Base-by-base conservation (phyloP, 2,329 filamentous ascomycete species). In the Xylariaceae sp. region DNA sequence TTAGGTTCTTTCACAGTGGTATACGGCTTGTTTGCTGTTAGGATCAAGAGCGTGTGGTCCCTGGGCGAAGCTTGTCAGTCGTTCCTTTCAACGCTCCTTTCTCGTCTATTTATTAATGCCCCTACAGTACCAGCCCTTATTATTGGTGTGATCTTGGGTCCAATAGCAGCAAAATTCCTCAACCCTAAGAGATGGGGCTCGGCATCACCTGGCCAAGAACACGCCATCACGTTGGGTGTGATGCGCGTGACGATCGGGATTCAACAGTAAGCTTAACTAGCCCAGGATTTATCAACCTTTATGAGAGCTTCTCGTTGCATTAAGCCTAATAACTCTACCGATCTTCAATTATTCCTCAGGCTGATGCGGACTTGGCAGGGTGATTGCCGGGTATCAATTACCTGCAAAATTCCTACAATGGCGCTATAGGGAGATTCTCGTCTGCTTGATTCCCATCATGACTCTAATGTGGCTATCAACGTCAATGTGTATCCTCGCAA, bases 341-440 rank as follows among this genome's bases (percentile, higher is more conserved):
- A n/a, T n/a, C n/a, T 53, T 35, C 10, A 9, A 13, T 10, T 13
- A 15, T 40, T 24, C 10, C 13, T 13, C 15, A 9, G 10, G 15
- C 49, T 54, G 35, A 58, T 37, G 11, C 11, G 29, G 15, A 47
- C 15, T 24, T 39, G 33, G 29, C 16, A 67, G 65, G 8, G 65
- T 85, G 29, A 86, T 86, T 53, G 82, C 81, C 2, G 84, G 83
- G 21, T 86, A 81, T 59, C 81, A 86, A 61, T 70, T 86, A 1
- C 84, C 83, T 0, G 79, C 80, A 36, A 79, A 77, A 62, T 86
- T 86, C 65, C 70, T 78, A 33, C 66, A 67, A 50, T 63, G 68
- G 2, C 77, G 76, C 2, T 80, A 77, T 70, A 79, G 77, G 50
- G 81, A 83, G 50, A 76, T 86, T 68, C 66, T 74, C 4, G 73